phyloP scores from a whole-genome alignment of 148 eudicot genomes.

The Chenopodium berlandieri region DNA sequence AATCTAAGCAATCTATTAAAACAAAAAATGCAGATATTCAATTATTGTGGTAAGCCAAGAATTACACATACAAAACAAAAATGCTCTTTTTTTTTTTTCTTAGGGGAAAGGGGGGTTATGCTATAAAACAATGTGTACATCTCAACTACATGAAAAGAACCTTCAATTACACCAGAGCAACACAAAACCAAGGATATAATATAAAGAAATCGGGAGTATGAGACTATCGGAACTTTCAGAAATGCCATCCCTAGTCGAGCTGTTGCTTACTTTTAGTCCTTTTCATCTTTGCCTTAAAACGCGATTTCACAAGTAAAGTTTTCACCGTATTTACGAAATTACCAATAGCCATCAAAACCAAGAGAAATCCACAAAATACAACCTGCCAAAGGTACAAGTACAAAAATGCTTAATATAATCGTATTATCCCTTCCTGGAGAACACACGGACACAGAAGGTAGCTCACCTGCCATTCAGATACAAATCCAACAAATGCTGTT shows the following conservation, averaged over 20 bases:
- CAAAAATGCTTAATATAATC: not conserved
- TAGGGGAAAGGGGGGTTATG: not conserved
- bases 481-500: constrained; percentile 46
- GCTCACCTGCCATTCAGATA: constrained; percentile 54
- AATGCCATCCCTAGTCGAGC: constrained; percentile 29
- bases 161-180: not conserved
- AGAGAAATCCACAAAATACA: constrained; percentile 45
- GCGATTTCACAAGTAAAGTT: constrained; percentile 44
- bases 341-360: constrained; percentile 48
- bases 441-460: not conserved
- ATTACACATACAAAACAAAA: not conserved
- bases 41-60: not conserved
- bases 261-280: constrained; percentile 45
- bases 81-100: not conserved
- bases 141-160: not conserved
- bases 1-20: not conserved
- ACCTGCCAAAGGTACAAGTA: constrained; percentile 31
- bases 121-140: constrained; percentile 8
- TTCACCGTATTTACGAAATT: constrained; percentile 45
- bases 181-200: not conserved
- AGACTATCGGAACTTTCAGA: not conserved
- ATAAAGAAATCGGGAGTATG: not conserved
- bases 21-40: not conserved
- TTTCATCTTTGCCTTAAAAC: constrained; percentile 56
- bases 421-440: not conserved